These are phyloP conservation scores for Colletotrichum liriopes DNA, from an alignment of 2,329 filamentous ascomycete genomes.

Conservation along the genomic window DNA sequence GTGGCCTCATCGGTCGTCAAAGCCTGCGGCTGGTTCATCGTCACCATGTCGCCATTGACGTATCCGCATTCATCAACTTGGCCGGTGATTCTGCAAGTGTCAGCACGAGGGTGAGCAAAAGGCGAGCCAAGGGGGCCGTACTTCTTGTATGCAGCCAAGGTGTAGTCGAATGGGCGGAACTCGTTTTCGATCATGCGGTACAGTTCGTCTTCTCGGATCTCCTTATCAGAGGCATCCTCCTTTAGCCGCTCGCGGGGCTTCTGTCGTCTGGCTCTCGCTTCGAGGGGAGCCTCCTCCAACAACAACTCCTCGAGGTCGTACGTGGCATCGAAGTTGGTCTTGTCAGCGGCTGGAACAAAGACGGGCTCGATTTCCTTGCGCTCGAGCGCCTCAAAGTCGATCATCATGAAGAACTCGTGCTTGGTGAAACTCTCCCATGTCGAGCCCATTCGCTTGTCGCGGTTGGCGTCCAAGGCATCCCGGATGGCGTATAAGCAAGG, in stretches of 20 bases:
- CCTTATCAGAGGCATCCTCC: slow-evolving; percentile 94
- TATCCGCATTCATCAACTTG: slow-evolving; percentile 31
- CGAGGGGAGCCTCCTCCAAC: slow-evolving; percentile 93
- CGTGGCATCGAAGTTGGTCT: slow-evolving; percentile 99
- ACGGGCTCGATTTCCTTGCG: slow-evolving; percentile 91
- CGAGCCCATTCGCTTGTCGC: slow-evolving; percentile 85
- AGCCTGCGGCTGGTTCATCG: slow-evolving; percentile 57
- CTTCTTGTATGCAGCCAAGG: slow-evolving; percentile 83
- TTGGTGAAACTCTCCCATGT: slow-evolving; percentile 89
- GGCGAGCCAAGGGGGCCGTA: slow-evolving; percentile 57
- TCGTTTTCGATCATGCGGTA: slow-evolving; percentile 95
- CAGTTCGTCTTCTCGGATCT: slow-evolving; percentile 94
- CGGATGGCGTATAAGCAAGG: slow-evolving; percentile 91
- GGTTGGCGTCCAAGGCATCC: slow-evolving; percentile 85
- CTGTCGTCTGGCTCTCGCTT: slow-evolving; percentile 91
- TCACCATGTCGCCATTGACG: slow-evolving; percentile 34
- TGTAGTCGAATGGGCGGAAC: slow-evolving; percentile 97
- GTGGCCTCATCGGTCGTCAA: slow-evolving; percentile 68
- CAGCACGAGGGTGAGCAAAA: slow-evolving; percentile 21
- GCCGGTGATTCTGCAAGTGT: slow-evolving; percentile 34
- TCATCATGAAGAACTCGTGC: slow-evolving; percentile 88
- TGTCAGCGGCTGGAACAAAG: slow-evolving; percentile 94
- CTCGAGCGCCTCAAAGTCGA: slow-evolving; percentile 89
- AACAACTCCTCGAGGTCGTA: slow-evolving; percentile 96
- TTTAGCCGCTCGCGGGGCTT: slow-evolving; percentile 93